phyloP scores from a whole-genome alignment of 2,329 filamentous ascomycete species.

The Calcarisporium arbuscula region DNA sequence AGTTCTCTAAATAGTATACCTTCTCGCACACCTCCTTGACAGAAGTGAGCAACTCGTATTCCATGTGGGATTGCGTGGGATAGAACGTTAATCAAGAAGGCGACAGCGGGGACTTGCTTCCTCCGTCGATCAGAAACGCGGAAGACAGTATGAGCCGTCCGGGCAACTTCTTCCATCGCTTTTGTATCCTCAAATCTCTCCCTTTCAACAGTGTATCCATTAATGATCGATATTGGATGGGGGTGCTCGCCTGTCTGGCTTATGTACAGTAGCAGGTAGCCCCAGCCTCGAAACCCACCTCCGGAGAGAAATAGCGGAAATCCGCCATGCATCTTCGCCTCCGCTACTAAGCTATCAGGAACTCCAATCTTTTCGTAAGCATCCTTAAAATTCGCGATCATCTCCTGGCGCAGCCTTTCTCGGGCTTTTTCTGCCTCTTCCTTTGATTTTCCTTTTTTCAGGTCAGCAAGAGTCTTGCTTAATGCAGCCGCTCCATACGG shows the following conservation, averaged over 20 bases:
- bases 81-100: constrained; percentile 59
- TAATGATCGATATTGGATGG: constrained; percentile 67
- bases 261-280: constrained; percentile 56
- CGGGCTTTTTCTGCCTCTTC: constrained; percentile 37
- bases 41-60: constrained; percentile 60
- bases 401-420: constrained; percentile 38
- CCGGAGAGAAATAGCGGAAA: constrained; percentile 62
- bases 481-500: constrained; percentile 66
- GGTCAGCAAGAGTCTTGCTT: constrained; percentile 44
- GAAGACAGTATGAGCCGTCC: constrained; percentile 38
- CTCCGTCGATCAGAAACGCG: constrained; percentile 59
- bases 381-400: constrained; percentile 42
- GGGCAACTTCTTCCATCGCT: constrained; percentile 21
- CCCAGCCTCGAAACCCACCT: constrained; percentile 66
- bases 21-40: constrained; percentile 65
- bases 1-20: constrained; percentile 56
- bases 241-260: constrained; percentile 50
- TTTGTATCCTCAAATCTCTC: constrained; percentile 46
- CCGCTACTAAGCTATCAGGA: constrained; percentile 41
- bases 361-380: constrained; percentile 48
- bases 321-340: constrained; percentile 36
- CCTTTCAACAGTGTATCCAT: constrained; percentile 52
- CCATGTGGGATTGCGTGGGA: constrained; percentile 50
- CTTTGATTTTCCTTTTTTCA: constrained; percentile 28
- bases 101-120: constrained; percentile 61